Evolutionary conservation across 1,139 yeast genomes (phyloP), one percentile per base, ranked within the genome.

Genomic region (Pichia sp.): DNA sequence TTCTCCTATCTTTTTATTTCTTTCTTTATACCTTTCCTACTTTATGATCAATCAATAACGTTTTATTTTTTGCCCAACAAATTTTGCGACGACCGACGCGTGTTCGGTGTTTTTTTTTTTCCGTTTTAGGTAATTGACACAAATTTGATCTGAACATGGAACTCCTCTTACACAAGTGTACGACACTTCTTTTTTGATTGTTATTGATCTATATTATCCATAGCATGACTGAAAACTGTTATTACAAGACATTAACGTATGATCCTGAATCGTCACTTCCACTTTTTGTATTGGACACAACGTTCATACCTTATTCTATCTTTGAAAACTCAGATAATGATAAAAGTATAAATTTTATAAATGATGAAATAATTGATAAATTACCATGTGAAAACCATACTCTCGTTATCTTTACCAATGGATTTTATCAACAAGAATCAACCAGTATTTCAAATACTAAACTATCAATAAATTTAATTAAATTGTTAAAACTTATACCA

Each of bases 401-500:
- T 9, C 48, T 66, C 27, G 58, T 64, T 2, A 39, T 66, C 13
- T 52, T 66, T 22, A 63, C 68, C 7, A 59, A 66, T 9, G 69
- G 68, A 4, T 55, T 66, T 31, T 53, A 55, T 50, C 56, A 52
- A 47, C 54, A 57, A 42, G 31, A 41, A 44, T 3, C 28, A 18
- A n/a, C 19, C 11, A 36, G 25, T 10, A 19, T 36, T 19, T 52
- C 54, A 29, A 46, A 49, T 22, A 50, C 62, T 16, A 59, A 59
- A 33, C 44, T 65, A 27, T 69, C 70, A 0, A 22, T 65, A 34
- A 63, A 62, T 46, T 48, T 67, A 51, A 72, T 91, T 46, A 84
- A 82, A 62, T 83, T 91, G 56, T 80, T 88, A 61, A 80, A 86
- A 58, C 71, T 78, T 60, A 76, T 93, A 46, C 82, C 91, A n/a